Percentiles rank a stretch among this genome's conserved stretches.
These are phyloP conservation scores for Nepenthes mirabilis DNA, from an alignment of 148 eudicot genomes.

Conservation along the genomic window DNA sequence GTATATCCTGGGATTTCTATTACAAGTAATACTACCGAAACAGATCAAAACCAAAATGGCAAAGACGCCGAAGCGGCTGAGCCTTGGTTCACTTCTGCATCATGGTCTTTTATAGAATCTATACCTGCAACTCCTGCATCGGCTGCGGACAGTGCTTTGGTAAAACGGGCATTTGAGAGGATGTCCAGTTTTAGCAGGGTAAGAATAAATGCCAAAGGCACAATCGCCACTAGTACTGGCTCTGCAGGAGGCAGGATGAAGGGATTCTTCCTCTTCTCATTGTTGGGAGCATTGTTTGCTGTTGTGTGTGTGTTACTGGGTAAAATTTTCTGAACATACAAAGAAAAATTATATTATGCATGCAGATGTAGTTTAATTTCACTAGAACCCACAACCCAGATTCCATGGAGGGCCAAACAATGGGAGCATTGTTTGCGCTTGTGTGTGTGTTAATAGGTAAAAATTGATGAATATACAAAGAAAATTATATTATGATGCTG, in stretches of 20 bases:
- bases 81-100: conserved; percentile 49
- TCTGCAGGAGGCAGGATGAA: conserved; percentile 17
- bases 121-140: conserved; percentile 94
- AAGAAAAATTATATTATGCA: not conserved
- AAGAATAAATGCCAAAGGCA: conserved; percentile 24
- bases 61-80: conserved; percentile 21
- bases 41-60: conserved; percentile 25
- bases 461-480: too few species aligned
- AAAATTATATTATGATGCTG: too few species aligned
- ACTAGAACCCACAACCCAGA: too few species aligned
- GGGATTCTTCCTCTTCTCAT: conserved; percentile 34
- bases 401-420: too few species aligned
- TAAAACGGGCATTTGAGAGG: conserved; percentile 57
- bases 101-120: conserved; percentile 80
- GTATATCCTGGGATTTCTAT: conserved; percentile 19
- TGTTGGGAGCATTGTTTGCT: conserved; percentile 57
- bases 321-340: not conserved
- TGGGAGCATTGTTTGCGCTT: conserved; percentile 28
- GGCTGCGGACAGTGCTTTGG: conserved; percentile 74
- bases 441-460: too few species aligned
- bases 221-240: conserved; percentile 5
- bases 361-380: too few species aligned
- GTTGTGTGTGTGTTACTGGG: conserved; percentile 43
- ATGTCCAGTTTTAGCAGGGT: conserved; percentile 70
- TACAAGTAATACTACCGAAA: conserved; percentile 15